A percentile compares a stretch with the other conserved stretches of the same genome.
phyloP scores from a whole-genome alignment of 1,284 basidiomycete species.

The Naganishia cerealis region DNA sequence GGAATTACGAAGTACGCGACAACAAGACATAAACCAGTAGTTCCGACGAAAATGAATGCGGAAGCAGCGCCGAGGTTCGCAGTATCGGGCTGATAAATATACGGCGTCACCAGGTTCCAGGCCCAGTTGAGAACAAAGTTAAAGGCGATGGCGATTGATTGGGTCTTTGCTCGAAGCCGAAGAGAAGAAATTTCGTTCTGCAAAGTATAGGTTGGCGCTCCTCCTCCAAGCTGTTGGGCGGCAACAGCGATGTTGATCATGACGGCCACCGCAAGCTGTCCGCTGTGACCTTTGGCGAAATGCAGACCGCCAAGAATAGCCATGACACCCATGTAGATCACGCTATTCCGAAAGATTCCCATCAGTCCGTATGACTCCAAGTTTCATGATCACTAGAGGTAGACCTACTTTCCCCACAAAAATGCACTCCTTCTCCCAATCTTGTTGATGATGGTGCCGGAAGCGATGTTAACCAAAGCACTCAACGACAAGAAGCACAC shows the following conservation, averaged over 20 bases:
- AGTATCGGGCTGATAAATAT: conserved; percentile 25
- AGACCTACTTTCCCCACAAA: conserved; percentile 20
- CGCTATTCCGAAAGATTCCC: neutral
- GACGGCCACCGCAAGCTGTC: conserved; percentile 25
- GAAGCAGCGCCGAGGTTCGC: conserved; percentile 28
- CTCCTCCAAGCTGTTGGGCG: conserved; percentile 29
- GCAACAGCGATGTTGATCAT: conserved; percentile 32
- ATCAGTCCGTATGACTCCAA: neutral
- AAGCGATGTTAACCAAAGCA: conserved; percentile 26
- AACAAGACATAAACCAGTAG: conserved; percentile 25
- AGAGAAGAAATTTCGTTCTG: conserved; percentile 30
- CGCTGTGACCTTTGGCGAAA: conserved; percentile 22
- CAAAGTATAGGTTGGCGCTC: conserved; percentile 28
- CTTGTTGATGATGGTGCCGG: conserved; percentile 23
- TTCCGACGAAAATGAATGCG: conserved; percentile 30
- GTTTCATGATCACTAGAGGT: neutral
- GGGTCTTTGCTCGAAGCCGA: conserved; percentile 30
- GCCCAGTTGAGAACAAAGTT: conserved; percentile 22
- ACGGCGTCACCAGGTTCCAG: conserved; percentile 29
- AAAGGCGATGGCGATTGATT: conserved; percentile 28
- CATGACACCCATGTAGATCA: conserved; percentile 25
- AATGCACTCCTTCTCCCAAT: conserved; percentile 28
- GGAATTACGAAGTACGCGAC: conserved; percentile 27
- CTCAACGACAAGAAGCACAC: conserved; percentile 27
- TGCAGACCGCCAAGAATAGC: conserved; percentile 29